Evolutionary conservation across 345 rosid genomes (phyloP).

Genomic region (Laguncularia racemosa): DNA sequence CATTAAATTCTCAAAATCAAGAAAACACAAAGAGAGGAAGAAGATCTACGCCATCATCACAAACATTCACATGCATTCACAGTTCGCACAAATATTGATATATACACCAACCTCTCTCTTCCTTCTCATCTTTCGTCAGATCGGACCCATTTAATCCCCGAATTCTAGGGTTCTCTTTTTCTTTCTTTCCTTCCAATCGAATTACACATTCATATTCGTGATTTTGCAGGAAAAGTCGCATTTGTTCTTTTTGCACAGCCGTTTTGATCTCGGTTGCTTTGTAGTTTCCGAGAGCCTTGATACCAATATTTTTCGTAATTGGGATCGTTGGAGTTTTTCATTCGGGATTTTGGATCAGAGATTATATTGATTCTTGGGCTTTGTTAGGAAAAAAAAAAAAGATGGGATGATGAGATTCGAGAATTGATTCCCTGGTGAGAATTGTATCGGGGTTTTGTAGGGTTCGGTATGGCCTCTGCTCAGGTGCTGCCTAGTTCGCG

Average conservation of each 20-base stretch:
- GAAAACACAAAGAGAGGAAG: background rate
- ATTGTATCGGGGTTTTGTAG: background rate
- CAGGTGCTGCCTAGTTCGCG: conserved; percentile 70
- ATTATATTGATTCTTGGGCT: too few species aligned
- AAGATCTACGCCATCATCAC: conserved; percentile 12
- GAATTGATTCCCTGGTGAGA: too few species aligned
- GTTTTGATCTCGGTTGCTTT: too few species aligned
- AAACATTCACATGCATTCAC: background rate
- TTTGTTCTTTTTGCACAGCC: too few species aligned
- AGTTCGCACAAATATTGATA: background rate
- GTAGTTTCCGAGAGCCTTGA: too few species aligned
- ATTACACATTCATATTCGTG: background rate
- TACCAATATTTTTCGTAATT: too few species aligned
- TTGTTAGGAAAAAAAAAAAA: too few species aligned
- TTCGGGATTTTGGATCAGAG: too few species aligned
- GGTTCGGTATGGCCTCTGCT: conserved; percentile 75
- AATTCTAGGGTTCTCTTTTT: background rate
- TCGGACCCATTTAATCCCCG: conserved; percentile 5
- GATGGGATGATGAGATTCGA: too few species aligned
- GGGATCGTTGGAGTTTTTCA: too few species aligned
- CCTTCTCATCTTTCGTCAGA: conserved; percentile 11
- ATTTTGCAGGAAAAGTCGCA: too few species aligned
- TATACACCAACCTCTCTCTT: background rate
- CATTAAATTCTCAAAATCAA: background rate
- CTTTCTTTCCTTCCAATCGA: too few species aligned